Percentiles rank a stretch among this genome's conserved stretches.
These are phyloP conservation scores for Auricularia sp. DNA, from an alignment of 768 basidiomycete species.

Conservation along the genomic window DNA sequence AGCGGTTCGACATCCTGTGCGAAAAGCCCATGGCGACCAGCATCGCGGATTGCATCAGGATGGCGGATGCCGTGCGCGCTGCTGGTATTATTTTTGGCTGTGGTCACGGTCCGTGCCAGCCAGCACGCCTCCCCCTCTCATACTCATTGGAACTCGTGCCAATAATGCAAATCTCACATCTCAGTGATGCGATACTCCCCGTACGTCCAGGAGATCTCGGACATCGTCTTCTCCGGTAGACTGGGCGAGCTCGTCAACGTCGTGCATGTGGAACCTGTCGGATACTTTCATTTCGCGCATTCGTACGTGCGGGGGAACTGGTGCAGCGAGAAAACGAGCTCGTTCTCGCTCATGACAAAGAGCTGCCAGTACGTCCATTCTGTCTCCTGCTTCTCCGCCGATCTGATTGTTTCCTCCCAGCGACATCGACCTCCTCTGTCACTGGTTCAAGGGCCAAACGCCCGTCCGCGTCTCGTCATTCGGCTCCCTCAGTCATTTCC, in stretches of 20 bases:
- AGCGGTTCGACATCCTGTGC: conserved; percentile 83
- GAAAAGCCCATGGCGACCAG: conserved; percentile 89
- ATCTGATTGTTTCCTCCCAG: conserved; percentile 27
- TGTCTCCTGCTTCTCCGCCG: background rate
- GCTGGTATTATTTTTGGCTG: conserved; percentile 72
- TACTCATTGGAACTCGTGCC: background rate
- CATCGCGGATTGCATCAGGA: conserved; percentile 60
- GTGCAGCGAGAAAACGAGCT: conserved; percentile 56
- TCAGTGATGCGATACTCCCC: conserved; percentile 82
- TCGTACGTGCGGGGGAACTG: conserved; percentile 82
- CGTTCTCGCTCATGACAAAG: conserved; percentile 83
- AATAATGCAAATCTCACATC: too few relatives aligned
- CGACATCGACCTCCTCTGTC: conserved; percentile 76
- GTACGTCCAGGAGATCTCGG: conserved; percentile 60
- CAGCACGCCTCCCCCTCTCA: background rate
- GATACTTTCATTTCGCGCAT: conserved; percentile 83
- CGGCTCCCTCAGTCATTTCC: conserved; percentile 78
- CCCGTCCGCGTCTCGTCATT: conserved; percentile 74
- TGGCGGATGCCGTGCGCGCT: conserved; percentile 61
- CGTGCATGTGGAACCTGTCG: conserved; percentile 79
- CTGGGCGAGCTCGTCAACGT: conserved; percentile 75
- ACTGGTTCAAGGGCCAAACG: conserved; percentile 58
- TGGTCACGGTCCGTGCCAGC: conserved; percentile 57
- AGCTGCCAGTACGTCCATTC: conserved; percentile 64
- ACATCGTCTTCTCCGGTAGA: conserved; percentile 56